Base-by-base conservation (phyloP, 192 early-diverging fungal species). In the Cetraspora pellucida region DNA sequence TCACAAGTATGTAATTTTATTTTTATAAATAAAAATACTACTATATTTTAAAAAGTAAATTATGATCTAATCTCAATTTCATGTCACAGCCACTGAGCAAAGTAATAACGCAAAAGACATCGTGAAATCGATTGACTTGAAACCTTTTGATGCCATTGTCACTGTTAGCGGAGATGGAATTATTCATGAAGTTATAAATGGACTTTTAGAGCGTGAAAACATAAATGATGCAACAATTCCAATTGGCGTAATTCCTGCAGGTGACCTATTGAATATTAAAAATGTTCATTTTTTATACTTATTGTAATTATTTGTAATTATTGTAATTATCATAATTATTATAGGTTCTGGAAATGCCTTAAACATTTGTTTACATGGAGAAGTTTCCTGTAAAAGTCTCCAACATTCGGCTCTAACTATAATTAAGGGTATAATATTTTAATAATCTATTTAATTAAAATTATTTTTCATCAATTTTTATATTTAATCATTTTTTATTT, bases 111-210 rank as follows among this genome's bases (percentile, higher is more conserved):
- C 88, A 13, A 83, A 84, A 30, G 86, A 92, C 54, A 89, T 92
- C 64, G 88, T 89, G 13, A 84, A 79, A 58, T 79, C 81, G 3
- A 55, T 93, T 8, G 84, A 91, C 63, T 82, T 89, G 44, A 55
- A 81, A 0, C 55, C 74, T 11, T 95, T 87, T 72, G 86, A 87
- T 47, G 87, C 90, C 8, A 81, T 92, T 27, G 82, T 91, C 1
- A 85, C 89, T 37, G 82, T 94, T 47, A 89, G 89, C 82, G 94
- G 94, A 25, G 94, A 95, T 79, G 94, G 94, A 11, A 87, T 93
- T 9, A 84, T 93, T 37, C 92, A 95, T 61, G 94, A 95, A 79
- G 80, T 94, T 13, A 83, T 94, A 37, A 93, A 95, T 65, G 94
- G 93, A 6, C 82, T 94, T n/a, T 80, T 95, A 84, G 81, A 86